Conservation (phyloP, 2,329 filamentous ascomycete genomes). For the Trichophyton mentagrophytes region DNA sequence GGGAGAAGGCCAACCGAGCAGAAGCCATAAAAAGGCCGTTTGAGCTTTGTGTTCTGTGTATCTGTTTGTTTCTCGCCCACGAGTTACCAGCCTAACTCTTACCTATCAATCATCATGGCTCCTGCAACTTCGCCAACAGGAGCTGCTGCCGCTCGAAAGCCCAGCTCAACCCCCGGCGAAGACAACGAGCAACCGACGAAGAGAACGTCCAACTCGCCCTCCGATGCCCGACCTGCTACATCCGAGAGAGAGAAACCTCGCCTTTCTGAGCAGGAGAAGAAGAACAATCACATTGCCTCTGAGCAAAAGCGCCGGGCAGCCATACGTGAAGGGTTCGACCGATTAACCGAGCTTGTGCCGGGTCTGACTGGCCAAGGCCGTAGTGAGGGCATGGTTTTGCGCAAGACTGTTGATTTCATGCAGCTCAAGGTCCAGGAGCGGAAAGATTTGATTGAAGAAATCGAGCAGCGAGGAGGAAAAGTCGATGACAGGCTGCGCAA, state of each 20-base stretch:
- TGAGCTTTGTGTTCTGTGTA: background rate
- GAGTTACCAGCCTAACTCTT: background rate
- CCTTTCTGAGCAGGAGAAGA: constrained; percentile 57
- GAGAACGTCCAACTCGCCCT: constrained; percentile 6
- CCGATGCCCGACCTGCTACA: background rate
- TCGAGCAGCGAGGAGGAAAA: constrained; percentile 47
- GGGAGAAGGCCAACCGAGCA: background rate
- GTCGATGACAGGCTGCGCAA: constrained; percentile 34
- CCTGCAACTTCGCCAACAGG: background rate
- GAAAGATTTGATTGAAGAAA: constrained; percentile 43
- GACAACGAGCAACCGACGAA: background rate
- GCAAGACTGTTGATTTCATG: constrained; percentile 55
- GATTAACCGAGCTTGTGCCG: constrained; percentile 65
- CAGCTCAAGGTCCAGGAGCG: constrained; percentile 48
- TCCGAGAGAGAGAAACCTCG: constrained; percentile 12
- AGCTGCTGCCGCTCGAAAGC: background rate
- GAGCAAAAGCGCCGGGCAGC: constrained; percentile 54
- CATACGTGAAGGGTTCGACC: constrained; percentile 74
- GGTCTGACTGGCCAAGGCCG: constrained; percentile 71
- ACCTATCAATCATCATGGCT: background rate
- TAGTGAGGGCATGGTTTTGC: constrained; percentile 73
- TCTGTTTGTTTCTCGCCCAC: background rate
- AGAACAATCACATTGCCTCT: constrained; percentile 59
- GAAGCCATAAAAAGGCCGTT: background rate
- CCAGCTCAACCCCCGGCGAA: background rate